A percentile compares a stretch with the other conserved stretches of the same genome.
These are phyloP conservation scores for Lentinula edodes DNA, from an alignment of 768 basidiomycete genomes.

Conservation along the genomic window DNA sequence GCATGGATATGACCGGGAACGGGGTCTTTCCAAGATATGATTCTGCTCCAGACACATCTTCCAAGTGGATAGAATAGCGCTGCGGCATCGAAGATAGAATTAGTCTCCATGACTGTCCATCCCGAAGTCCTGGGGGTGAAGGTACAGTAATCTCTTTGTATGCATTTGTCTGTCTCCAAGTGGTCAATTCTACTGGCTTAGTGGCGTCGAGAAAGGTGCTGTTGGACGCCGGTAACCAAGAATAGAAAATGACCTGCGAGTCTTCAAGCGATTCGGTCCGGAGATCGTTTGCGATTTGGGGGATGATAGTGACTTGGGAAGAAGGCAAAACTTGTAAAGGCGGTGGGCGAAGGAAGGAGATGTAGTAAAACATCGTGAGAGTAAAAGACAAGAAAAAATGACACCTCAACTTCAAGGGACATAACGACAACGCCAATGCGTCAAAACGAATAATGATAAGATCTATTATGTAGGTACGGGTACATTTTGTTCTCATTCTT, in stretches of 20 bases:
- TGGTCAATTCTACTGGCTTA: constrained; percentile 61
- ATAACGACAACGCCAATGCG: neutral
- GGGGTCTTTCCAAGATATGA: constrained; percentile 36
- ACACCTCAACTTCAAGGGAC: neutral
- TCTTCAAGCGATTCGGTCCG: constrained; percentile 65
- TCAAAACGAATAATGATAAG: no score
- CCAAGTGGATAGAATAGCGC: constrained; percentile 17
- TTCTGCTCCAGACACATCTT: constrained; percentile 25
- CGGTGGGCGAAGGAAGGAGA: constrained; percentile 87
- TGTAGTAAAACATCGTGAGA: constrained; percentile 71
- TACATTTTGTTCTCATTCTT: neutral
- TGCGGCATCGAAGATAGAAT: constrained; percentile 41
- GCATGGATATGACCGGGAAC: constrained; percentile 66
- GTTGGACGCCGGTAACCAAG: constrained; percentile 41
- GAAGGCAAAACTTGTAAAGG: constrained; percentile 44
- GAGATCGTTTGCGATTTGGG: constrained; percentile 87
- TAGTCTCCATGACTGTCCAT: constrained; percentile 63
- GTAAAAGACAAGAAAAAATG: neutral
- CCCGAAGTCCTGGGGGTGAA: constrained; percentile 44
- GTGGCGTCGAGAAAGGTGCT: constrained; percentile 24
- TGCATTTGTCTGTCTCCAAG: constrained; percentile 56
- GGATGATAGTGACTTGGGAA: constrained; percentile 55
- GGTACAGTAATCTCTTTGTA: constrained; percentile 75
- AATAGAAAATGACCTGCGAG: constrained; percentile 62
- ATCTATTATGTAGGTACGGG: no score